phyloP scores from a whole-genome alignment of 306 rosid species.

The Trifolium subterraneum region DNA sequence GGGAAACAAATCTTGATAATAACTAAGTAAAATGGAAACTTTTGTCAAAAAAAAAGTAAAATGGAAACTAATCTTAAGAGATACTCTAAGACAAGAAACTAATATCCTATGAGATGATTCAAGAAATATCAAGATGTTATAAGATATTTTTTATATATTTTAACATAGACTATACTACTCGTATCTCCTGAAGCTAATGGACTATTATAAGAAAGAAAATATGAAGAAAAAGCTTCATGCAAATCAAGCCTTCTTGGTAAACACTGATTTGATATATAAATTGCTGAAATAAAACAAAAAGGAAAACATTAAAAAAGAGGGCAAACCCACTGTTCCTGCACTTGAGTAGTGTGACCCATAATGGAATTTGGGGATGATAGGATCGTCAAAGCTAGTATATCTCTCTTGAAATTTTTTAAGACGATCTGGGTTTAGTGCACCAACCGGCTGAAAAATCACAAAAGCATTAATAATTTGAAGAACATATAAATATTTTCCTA shows the following conservation, averaged over 20 bases:
- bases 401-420: slow-evolving; percentile 88
- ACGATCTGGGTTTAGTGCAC: slow-evolving; percentile 85
- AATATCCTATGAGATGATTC: too few species aligned
- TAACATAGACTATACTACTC: too few species aligned
- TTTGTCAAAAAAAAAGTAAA: too few species aligned
- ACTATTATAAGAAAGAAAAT: slow-evolving; percentile 28
- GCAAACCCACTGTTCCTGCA: slow-evolving; percentile 90
- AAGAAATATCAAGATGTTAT: too few species aligned
- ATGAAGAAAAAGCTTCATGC: slow-evolving; percentile 1
- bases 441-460: slow-evolving; percentile 74
- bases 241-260: slow-evolving; percentile 12
- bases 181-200: too few species aligned
- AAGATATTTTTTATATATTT: too few species aligned
- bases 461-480: slow-evolving; percentile 28
- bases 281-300: background rate
- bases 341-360: slow-evolving; percentile 98
- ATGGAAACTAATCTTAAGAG: too few species aligned
- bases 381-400: slow-evolving; percentile 92
- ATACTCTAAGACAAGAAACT: too few species aligned
- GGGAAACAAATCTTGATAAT: too few species aligned
- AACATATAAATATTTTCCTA: slow-evolving; percentile 10
- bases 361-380: slow-evolving; percentile 92
- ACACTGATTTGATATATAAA: slow-evolving; percentile 14
- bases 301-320: slow-evolving; percentile 4
- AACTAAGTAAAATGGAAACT: too few species aligned